Base-by-base conservation (phyloP, 1,139 yeast genomes). In the Saccharomycopsis hybrid region DNA sequence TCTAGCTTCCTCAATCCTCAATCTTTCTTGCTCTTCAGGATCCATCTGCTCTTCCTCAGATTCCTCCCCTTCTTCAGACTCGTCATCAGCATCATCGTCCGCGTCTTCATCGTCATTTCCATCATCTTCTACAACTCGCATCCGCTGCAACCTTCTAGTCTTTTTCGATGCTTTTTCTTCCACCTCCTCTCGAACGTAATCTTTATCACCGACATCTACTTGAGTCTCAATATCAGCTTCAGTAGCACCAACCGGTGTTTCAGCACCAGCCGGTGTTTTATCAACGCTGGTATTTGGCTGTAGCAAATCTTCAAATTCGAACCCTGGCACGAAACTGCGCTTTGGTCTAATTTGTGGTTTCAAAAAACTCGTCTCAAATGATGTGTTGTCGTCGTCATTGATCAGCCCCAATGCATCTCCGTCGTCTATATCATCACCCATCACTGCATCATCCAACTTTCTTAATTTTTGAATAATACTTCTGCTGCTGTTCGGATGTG, bases 1-100 rank as follows among this genome's bases (percentile, higher is more conserved):
- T 25, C 59, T 61, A 1, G 65, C 47, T 25, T 48, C 47, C 35
- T 45, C 49, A 25, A 41, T 35, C 31, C 46, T 47, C 25, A 45
- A 25, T 27, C 40, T 18, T 28, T 45, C 50, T 30, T 31, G n/a
- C 33, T 39, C 46, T 11, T 47, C 56, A 30, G 46, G 50, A 29
- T 54, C 57, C 36, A 52, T 51, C 35, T 56, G 56, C 40, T 48
- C 47, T 24, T 54, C 40, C n/a, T 45, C 58, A 11, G 45, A 44
- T 30, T 47, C 50, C 25, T 42, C 44, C 36, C 56, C 55, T 41
- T 47, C 46, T 27, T 55, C 42, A 27, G 43, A 56, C 18, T 48
- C 48, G 18, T 44, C 46, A 13, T 44, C 44, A 9, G 29, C 49
- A 3, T 47, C 46, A n/a, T 4, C 8, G n/a, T n/a, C n/a, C n/a